Evolutionary conservation across 1,284 basidiomycete genomes (phyloP).

Genomic region (Pyrrhoderma lamaoense): DNA sequence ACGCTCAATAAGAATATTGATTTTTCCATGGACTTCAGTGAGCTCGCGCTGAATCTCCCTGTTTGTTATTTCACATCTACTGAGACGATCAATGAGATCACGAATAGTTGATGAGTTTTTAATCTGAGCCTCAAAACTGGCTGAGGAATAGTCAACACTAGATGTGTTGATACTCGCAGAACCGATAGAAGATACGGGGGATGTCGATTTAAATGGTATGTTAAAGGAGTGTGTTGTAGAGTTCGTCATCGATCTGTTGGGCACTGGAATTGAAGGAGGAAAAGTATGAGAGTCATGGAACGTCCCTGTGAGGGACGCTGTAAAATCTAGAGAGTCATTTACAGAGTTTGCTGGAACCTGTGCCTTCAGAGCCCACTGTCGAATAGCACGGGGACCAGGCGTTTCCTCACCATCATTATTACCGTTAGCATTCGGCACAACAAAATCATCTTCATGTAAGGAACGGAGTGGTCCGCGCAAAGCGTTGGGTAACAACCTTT

Average conservation of each 20-base stretch:
- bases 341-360: slow-evolving; percentile 10
- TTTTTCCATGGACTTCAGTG: slow-evolving; percentile 66
- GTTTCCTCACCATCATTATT: slow-evolving; percentile 16
- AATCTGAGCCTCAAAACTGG: slow-evolving; percentile 61
- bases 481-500: neutral
- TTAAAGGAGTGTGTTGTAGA: slow-evolving; percentile 26
- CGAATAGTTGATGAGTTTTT: slow-evolving; percentile 66
- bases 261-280: slow-evolving; percentile 6
- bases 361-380: slow-evolving; percentile 17
- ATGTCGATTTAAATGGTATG: slow-evolving; percentile 47
- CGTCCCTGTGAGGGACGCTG: neutral
- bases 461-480: neutral
- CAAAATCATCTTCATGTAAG: slow-evolving; percentile 4
- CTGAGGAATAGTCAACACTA: slow-evolving; percentile 33
- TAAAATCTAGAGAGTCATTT: slow-evolving; percentile 14
- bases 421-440: slow-evolving; percentile 2
- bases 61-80: slow-evolving; percentile 61
- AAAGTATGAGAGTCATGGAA: slow-evolving; percentile 32
- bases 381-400: slow-evolving; percentile 17
- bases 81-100: slow-evolving; percentile 69
- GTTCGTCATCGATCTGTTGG: slow-evolving; percentile 9
- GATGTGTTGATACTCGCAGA: slow-evolving; percentile 55
- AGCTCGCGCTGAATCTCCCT: slow-evolving; percentile 71
- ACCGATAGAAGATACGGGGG: slow-evolving; percentile 69
- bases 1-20: slow-evolving; percentile 68